A percentile compares a stretch with the other conserved stretches of the same genome.
Conservation (phyloP, 1,284 basidiomycete genomes). For the Pseudozyma hubeiensis region DNA sequence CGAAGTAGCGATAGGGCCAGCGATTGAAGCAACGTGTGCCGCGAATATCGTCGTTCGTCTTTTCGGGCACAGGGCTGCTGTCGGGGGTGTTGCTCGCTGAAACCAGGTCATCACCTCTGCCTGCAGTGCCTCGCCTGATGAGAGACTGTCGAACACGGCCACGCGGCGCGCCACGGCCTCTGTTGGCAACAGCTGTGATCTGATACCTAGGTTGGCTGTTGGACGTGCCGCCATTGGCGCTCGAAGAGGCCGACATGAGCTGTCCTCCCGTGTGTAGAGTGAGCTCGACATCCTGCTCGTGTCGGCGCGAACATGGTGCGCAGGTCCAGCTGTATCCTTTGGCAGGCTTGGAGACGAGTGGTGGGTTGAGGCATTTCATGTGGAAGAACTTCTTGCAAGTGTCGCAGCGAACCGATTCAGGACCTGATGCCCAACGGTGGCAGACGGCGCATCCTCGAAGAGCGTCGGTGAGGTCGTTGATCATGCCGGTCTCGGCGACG, state of each 20-base stretch:
- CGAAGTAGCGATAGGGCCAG: constrained; percentile 97
- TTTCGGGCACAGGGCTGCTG: constrained; percentile 44
- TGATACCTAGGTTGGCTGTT: constrained; percentile 20
- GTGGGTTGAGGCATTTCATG: constrained; percentile 92
- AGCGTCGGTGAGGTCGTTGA: constrained; percentile 87
- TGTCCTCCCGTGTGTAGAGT: constrained; percentile 40
- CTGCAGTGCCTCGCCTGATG: constrained; percentile 26
- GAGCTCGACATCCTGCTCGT: constrained; percentile 85
- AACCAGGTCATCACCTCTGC: constrained; percentile 28
- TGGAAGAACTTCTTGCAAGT: constrained; percentile 94
- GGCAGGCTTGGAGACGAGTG: constrained; percentile 92
- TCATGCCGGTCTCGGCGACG: constrained; percentile 90
- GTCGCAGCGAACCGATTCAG: constrained; percentile 90
- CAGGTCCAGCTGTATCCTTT: constrained; percentile 98
- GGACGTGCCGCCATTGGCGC: constrained; percentile 16
- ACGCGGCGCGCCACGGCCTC: constrained; percentile 37
- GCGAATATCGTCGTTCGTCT: constrained; percentile 59
- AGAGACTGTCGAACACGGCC: constrained; percentile 17
- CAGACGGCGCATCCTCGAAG: constrained; percentile 88
- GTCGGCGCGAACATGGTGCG: constrained; percentile 85
- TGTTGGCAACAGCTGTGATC: constrained; percentile 19
- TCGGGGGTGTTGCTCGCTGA: constrained; percentile 42
- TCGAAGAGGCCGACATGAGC: constrained; percentile 21
- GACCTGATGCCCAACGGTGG: constrained; percentile 78
- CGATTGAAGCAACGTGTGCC: constrained; percentile 82